These are phyloP conservation scores for Moesziomyces antarcticus DNA, from an alignment of 1,284 basidiomycete species.

Conservation along the genomic window DNA sequence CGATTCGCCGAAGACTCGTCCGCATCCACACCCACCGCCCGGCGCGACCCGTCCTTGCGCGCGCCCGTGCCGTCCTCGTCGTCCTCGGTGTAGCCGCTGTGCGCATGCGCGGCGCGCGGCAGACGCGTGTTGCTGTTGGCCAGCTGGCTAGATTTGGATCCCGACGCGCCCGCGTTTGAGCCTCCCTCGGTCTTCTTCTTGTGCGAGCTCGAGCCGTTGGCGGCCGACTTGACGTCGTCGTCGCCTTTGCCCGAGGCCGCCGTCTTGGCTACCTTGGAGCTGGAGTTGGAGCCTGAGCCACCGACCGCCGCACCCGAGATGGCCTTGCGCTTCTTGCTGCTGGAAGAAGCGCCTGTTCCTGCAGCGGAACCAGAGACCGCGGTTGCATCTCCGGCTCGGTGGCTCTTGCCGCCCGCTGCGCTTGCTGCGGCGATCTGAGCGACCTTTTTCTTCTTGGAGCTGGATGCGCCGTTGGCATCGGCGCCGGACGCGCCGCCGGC, in stretches of 20 bases:
- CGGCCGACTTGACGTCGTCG: conserved; percentile 47
- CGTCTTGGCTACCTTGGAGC: conserved; percentile 37
- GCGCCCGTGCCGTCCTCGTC: conserved; percentile 37
- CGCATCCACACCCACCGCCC: conserved; percentile 18
- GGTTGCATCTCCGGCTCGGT: conserved; percentile 22
- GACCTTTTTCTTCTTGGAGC: conserved; percentile 48
- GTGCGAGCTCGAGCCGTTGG: conserved; percentile 34
- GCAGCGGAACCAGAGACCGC: conserved; percentile 24
- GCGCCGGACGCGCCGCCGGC: conserved; percentile 4
- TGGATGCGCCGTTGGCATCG: conserved; percentile 16
- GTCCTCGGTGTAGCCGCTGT: conserved; percentile 40
- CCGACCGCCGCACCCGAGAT: conserved; percentile 22
- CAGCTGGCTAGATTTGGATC: conserved; percentile 14
- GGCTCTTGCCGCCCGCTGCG: conserved; percentile 31
- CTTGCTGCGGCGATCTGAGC: conserved; percentile 17
- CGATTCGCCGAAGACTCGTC: conserved; percentile 24
- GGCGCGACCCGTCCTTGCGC: conserved; percentile 29
- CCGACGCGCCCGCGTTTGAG: conserved; percentile 11
- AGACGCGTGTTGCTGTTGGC: conserved; percentile 42
- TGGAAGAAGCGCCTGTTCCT: conserved; percentile 11
- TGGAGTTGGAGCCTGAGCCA: conserved; percentile 7
- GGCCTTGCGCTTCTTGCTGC: conserved; percentile 50
- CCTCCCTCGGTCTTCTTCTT: conserved; percentile 36
- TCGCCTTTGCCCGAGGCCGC: conserved; percentile 28
- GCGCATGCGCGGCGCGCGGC: conserved; percentile 42